Evolutionary conservation across 2,329 filamentous ascomycete species (phyloP).

Genomic region (Aotearoamyces nothofagi): DNA sequence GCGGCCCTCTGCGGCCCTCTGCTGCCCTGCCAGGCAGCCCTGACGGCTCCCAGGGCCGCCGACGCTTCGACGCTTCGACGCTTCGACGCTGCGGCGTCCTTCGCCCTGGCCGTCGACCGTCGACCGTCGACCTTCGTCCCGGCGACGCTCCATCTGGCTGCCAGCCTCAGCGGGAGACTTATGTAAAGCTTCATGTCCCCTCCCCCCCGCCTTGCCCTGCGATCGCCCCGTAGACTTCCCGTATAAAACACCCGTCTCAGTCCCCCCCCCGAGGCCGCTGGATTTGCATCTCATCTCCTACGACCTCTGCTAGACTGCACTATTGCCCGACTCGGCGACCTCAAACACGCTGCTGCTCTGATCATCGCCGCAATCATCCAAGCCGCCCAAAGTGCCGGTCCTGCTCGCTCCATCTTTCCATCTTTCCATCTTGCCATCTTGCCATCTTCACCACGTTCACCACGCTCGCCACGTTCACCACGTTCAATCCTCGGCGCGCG

Average conservation of each 20-base stretch:
- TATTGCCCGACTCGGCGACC: conserved; percentile 1
- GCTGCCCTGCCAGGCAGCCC: no score
- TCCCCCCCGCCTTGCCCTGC: not conserved
- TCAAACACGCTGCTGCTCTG: not conserved
- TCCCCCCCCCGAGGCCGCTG: not conserved
- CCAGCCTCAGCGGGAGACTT: no score
- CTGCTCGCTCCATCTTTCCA: not conserved
- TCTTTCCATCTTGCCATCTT: not conserved
- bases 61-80: no score
- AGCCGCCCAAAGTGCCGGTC: not conserved
- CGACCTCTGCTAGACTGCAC: not conserved
- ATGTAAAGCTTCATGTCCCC: no score
- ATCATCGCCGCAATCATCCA: not conserved
- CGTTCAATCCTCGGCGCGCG: no score
- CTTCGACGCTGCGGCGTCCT: no score
- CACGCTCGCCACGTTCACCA: no score
- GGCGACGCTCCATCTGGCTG: no score
- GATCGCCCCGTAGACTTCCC: not conserved
- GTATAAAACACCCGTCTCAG: not conserved
- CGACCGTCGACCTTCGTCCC: no score
- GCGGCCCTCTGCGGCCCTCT: no score
- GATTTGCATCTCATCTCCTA: not conserved
- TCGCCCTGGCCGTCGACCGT: no score
- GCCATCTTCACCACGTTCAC: conserved; percentile 1
- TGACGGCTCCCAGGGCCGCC: no score